Conservation (phyloP, 495 filamentous ascomycete species). For the Tuber brumale region DNA sequence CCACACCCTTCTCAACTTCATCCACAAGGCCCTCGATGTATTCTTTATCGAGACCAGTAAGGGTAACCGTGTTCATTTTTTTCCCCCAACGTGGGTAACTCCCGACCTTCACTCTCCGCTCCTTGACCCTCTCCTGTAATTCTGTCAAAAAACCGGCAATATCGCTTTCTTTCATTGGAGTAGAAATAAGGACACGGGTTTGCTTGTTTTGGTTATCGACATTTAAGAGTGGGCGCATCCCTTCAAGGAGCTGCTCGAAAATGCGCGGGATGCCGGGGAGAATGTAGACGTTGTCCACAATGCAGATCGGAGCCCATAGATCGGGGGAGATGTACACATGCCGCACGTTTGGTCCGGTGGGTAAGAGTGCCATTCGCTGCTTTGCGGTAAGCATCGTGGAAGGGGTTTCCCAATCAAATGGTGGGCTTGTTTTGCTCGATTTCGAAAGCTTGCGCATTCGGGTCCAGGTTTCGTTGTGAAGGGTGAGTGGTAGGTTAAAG, state of each 20-base stretch:
- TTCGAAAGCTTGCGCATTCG: conserved; percentile 77
- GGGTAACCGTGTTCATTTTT: conserved; percentile 79
- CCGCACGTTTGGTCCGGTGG: conserved; percentile 63
- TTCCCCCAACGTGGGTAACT: conserved; percentile 92
- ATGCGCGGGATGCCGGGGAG: conserved; percentile 82
- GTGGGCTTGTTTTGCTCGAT: conserved; percentile 60
- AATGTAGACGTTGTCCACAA: conserved; percentile 91
- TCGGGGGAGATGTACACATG: conserved; percentile 70
- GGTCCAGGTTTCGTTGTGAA: conserved; percentile 67
- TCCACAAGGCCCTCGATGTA: conserved; percentile 56
- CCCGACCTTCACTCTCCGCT: conserved; percentile 82
- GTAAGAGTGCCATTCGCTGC: conserved; percentile 82
- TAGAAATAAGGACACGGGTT: conserved; percentile 62
- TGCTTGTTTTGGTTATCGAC: conserved; percentile 14
- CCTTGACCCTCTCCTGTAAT: conserved; percentile 62
- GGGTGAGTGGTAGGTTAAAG: conserved; percentile 65
- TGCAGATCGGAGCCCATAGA: conserved; percentile 80
- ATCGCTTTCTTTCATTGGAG: conserved; percentile 75
- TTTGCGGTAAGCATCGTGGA: conserved; percentile 71
- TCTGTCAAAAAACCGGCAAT: conserved; percentile 76
- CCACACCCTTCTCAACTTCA: conserved; percentile 58
- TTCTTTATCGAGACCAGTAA: conserved; percentile 67
- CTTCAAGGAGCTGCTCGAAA: conserved; percentile 70
- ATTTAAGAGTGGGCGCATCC: conserved; percentile 61
- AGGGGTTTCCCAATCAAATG: conserved; percentile 79